phyloP scores from a whole-genome alignment of 78 protist genomes.

The Emiliania huxleyi region DNA sequence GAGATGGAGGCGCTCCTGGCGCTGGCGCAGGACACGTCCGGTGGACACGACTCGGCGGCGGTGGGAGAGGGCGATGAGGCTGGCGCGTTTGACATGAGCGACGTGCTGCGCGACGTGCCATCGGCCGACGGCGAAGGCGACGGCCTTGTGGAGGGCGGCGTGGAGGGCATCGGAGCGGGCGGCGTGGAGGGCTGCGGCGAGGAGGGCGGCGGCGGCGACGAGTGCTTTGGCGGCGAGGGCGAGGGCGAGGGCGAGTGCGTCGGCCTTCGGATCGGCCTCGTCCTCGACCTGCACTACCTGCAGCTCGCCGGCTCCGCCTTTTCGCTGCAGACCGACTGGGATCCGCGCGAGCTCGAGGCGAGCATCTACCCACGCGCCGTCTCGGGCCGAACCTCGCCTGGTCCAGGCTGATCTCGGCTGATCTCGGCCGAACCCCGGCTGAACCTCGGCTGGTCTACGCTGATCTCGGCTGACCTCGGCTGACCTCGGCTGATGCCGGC shows the following conservation, averaged over 20 bases:
- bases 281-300: slow-evolving; percentile 18
- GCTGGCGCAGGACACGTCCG: not conserved
- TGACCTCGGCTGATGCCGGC: too few relatives aligned
- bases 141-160: not conserved
- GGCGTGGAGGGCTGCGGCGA: not conserved
- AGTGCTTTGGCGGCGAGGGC: not conserved
- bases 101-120: not conserved
- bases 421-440: too few relatives aligned
- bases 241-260: not conserved
- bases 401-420: too few relatives aligned
- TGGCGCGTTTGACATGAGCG: not conserved
- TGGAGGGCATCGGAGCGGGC: not conserved
- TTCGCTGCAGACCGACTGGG: not conserved
- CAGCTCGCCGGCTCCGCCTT: not conserved
- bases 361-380: not conserved
- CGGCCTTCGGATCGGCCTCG: not conserved
- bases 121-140: not conserved
- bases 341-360: not conserved
- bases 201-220: not conserved
- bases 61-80: not conserved
- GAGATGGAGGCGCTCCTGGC: not conserved
- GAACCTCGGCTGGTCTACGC: too few relatives aligned
- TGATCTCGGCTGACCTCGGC: too few relatives aligned
- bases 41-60: not conserved
- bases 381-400: too few relatives aligned